phyloP scores from a whole-genome alignment of 352 stramenopile genomes.

The Globisporangium iwayamae region DNA sequence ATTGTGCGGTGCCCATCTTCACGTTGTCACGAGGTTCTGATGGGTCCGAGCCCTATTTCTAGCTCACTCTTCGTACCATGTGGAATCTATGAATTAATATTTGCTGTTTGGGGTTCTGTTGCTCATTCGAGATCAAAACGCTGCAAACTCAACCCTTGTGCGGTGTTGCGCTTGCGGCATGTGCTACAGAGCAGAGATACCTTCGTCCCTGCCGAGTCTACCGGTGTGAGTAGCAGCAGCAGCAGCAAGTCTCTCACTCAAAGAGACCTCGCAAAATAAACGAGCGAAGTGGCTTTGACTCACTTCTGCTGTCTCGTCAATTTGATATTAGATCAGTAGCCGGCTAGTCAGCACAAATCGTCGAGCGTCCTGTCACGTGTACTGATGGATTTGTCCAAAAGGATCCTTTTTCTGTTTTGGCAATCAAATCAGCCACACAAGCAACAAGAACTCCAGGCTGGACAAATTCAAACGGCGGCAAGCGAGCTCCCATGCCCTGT shows the following conservation, averaged over 20 bases:
- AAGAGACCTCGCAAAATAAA: not conserved
- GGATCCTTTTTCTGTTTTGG: not conserved
- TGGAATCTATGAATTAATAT: not conserved
- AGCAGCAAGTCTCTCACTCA: not conserved
- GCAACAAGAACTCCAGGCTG: not conserved
- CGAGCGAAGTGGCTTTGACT: not conserved
- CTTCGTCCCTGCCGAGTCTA: not conserved
- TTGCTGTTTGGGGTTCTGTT: no score
- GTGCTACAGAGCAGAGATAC: not conserved
- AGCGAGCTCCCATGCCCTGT: not conserved
- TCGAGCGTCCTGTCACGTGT: not conserved
- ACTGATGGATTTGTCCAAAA: slow-evolving; percentile 6
- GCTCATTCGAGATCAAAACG: not conserved
- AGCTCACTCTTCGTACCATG: not conserved
- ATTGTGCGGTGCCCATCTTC: not conserved
- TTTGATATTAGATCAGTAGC: not conserved
- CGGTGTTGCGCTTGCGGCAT: no score
- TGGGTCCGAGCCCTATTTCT: not conserved
- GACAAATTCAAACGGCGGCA: not conserved
- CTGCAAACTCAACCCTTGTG: not conserved
- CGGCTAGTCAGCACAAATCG: not conserved
- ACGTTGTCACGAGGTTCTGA: not conserved
- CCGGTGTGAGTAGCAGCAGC: not conserved
- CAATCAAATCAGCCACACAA: not conserved
- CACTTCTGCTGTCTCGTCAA: not conserved